Evolutionary conservation across 2,329 filamentous ascomycete species (phyloP).

Genomic region (Endoconidiophora polonica): DNA sequence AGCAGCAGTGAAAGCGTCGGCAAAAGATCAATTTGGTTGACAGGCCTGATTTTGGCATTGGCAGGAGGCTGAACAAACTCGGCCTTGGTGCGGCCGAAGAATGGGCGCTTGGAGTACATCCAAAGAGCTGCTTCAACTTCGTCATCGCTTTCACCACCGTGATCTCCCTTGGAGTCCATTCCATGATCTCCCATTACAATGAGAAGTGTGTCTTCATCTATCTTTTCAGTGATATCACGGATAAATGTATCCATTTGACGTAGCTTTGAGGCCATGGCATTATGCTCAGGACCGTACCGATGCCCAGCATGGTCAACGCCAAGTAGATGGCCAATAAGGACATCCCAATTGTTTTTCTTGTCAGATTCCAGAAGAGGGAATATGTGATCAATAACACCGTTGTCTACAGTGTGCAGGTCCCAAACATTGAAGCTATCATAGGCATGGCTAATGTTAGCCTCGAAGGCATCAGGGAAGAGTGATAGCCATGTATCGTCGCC

Average conservation of each 20-base stretch:
- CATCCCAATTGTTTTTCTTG: constrained; percentile 62
- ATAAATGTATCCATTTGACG: constrained; percentile 79
- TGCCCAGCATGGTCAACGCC: constrained; percentile 96
- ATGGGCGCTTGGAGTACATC: constrained; percentile 87
- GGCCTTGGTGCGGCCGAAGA: constrained; percentile 62
- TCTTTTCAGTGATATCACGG: constrained; percentile 46
- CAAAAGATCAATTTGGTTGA: constrained; percentile 84
- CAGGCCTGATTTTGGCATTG: constrained; percentile 62
- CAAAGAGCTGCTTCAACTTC: constrained; percentile 88
- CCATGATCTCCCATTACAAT: constrained; percentile 98
- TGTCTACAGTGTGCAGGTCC: constrained; percentile 93
- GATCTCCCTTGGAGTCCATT: constrained; percentile 94
- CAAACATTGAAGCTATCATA: constrained; percentile 98
- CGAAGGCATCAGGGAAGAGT: constrained; percentile 86
- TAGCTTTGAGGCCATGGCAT: constrained; percentile 80
- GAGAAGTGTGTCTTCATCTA: constrained; percentile 76
- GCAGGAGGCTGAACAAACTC: constrained; percentile 40
- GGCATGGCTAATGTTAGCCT: constrained; percentile 65
- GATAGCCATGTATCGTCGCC: constrained; percentile 98
- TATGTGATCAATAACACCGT: constrained; percentile 82
- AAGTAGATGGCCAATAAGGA: constrained; percentile 86
- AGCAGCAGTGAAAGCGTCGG: constrained; percentile 78
- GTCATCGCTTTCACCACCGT: constrained; percentile 95
- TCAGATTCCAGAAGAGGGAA: constrained; percentile 59
- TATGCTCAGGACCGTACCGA: constrained; percentile 83